Evolutionary conservation across 2,329 filamentous ascomycete genomes (phyloP), one percentile per base, ranked within the genome.

Genomic region (Aspergillus tubingensis): DNA sequence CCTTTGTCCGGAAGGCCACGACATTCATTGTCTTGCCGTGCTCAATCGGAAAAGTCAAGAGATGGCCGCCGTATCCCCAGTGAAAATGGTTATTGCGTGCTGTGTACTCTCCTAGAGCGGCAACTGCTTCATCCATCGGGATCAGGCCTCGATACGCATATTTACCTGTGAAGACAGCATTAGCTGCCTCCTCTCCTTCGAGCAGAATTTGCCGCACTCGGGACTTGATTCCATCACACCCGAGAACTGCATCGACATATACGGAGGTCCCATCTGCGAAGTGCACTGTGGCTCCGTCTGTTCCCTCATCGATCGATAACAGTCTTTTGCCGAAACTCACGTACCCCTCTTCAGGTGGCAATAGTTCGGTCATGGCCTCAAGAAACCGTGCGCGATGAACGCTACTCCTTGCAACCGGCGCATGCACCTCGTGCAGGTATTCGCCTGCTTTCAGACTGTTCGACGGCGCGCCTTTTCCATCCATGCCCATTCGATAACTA

Each of bases 71-170:
- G 3, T 49, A 47, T 2, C 57, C 57, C 27, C 39, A 49, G 15
- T 54, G 25, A 5, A 59, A 54, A 41, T 54, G 51, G 8, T 47
- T 47, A 23, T 54, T 59, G 27, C 41, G 41, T 13, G 50, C 50
- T 5, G 48, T 58, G 25, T 50, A 44, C 36, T 54, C 50, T 1
- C 57, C 51, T 7, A 59, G 51, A 8, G 43, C 51, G 3, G 5
- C n/a, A 1, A 39, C 50, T 3, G 57, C 51, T 25, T 50, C 51
- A 15, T 59, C 71, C 80, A 84, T 84, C 0, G 81, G 80, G 2
- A 84, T 74, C 23, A 85, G 62, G 0, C 79, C 81, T 3, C 83
- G 77, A 63, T 84, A 85, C 0, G 52, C 57, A 32, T 52, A 51
- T 13, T 58, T 58, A 8, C 49, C 47, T 5, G 21, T 52, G 36